A percentile compares a stretch with the other conserved stretches of the same genome.
phyloP scores from a whole-genome alignment of 106 monocot species.

The Dendrobium officinale region DNA sequence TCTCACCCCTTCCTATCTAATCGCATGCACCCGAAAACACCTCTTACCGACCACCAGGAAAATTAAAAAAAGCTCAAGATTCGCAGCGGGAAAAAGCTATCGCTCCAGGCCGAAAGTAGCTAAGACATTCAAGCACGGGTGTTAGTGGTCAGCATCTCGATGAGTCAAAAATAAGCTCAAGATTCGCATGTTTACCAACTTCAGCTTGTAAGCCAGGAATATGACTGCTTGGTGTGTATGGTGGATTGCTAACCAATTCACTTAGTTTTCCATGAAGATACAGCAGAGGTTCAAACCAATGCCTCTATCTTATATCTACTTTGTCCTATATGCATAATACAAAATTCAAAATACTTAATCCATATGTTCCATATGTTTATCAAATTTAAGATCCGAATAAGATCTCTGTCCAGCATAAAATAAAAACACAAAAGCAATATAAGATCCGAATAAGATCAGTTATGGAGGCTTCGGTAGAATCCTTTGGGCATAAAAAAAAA shows the following conservation, averaged over 20 bases:
- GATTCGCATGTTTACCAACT: too few species aligned
- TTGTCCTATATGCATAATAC: too few species aligned
- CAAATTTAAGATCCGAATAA: too few species aligned
- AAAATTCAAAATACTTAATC: too few species aligned
- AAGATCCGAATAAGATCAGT: slow-evolving; percentile 48
- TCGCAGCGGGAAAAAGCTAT: background rate
- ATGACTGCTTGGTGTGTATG: too few species aligned
- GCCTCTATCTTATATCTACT: too few species aligned
- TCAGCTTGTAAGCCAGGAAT: too few species aligned
- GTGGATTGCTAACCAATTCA: too few species aligned
- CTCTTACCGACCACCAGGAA: background rate
- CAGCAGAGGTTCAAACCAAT: too few species aligned
- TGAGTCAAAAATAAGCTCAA: background rate
- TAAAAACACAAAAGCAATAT: slow-evolving; percentile 13
- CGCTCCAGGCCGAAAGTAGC: background rate
- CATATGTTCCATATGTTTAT: too few species aligned
- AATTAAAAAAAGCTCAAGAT: background rate
- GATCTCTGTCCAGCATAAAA: too few species aligned
- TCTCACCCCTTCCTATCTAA: background rate
- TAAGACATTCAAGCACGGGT: background rate
- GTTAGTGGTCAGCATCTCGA: background rate
- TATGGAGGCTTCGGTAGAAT: slow-evolving; percentile 46
- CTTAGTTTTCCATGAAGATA: too few species aligned
- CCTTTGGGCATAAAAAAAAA: slow-evolving; percentile 59
- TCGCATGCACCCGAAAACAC: background rate